phyloP scores from a whole-genome alignment of 2,329 filamentous ascomycete species.

The Clonostachys chloroleuca region DNA sequence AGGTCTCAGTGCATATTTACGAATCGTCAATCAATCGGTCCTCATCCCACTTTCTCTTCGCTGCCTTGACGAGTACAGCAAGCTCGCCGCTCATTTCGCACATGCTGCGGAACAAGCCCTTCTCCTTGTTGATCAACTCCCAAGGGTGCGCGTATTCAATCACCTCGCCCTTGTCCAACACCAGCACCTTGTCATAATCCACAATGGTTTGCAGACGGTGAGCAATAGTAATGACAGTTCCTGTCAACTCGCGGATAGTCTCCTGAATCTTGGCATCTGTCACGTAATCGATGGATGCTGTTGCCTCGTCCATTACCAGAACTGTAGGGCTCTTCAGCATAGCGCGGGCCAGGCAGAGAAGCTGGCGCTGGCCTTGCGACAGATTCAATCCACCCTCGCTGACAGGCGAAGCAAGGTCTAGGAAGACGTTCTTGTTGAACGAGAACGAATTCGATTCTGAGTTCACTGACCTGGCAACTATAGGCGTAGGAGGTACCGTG shows the following conservation, averaged over 20 bases:
- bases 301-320: slow-evolving; percentile 98
- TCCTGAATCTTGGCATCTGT: slow-evolving; percentile 96
- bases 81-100: slow-evolving; percentile 61
- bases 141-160: slow-evolving; percentile 90
- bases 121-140: slow-evolving; percentile 68
- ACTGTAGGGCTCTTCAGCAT: slow-evolving; percentile 89
- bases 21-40: slow-evolving; percentile 26
- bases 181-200: slow-evolving; percentile 95
- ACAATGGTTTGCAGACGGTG: slow-evolving; percentile 95
- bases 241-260: slow-evolving; percentile 87
- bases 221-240: slow-evolving; percentile 95
- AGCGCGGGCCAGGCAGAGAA: slow-evolving; percentile 88
- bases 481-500: slow-evolving; percentile 17
- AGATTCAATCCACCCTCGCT: slow-evolving; percentile 91
- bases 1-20: slow-evolving; percentile 5
- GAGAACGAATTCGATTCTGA: slow-evolving; percentile 27
- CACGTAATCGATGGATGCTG: slow-evolving; percentile 93
- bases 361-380: slow-evolving; percentile 92
- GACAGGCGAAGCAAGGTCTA: slow-evolving; percentile 77
- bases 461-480: slow-evolving; percentile 1
- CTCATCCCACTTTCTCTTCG: slow-evolving; percentile 48
- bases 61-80: slow-evolving; percentile 43
- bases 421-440: slow-evolving; percentile 93
- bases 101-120: slow-evolving; percentile 60
- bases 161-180: slow-evolving; percentile 83